Evolutionary conservation across 108 stramenopile species (phyloP).

Genomic region (Nitzschia putrida): DNA sequence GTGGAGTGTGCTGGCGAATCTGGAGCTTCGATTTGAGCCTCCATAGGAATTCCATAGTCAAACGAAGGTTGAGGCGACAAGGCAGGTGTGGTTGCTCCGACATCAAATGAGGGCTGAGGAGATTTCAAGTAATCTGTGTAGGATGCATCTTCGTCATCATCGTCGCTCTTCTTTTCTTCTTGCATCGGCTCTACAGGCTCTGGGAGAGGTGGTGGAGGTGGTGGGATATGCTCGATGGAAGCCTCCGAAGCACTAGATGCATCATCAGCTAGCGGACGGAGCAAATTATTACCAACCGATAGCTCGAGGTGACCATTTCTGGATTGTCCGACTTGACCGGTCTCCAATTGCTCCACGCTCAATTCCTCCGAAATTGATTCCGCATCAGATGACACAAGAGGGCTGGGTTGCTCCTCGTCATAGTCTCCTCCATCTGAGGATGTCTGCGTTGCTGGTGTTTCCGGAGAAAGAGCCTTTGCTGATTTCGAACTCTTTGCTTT

Average conservation of each 20-base stretch:
- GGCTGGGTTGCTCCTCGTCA: slow-evolving; percentile 6
- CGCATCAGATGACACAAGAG: not conserved
- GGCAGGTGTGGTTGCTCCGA: not conserved
- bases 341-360: not conserved
- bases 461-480: slow-evolving; percentile 7
- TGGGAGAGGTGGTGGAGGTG: slow-evolving; percentile 20
- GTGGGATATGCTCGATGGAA: slow-evolving; percentile 1
- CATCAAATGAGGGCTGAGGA: not conserved
- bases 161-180: slow-evolving; percentile 18
- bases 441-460: slow-evolving; percentile 18
- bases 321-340: not conserved
- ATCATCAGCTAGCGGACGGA: slow-evolving; percentile 8
- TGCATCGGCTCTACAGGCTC: not conserved
- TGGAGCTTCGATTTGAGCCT: not conserved
- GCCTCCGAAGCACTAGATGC: slow-evolving; percentile 7
- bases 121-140: not conserved
- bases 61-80: slow-evolving; percentile 11
- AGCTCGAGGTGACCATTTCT: slow-evolving; percentile 16
- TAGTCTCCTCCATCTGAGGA: slow-evolving; percentile 28
- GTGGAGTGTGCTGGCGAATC: not conserved
- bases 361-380: not conserved
- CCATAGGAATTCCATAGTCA: not conserved
- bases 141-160: not conserved
- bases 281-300: slow-evolving; percentile 3
- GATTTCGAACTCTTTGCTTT: slow-evolving; percentile 10